Evolutionary conservation across 208 protist species (phyloP), one percentile per base, ranked within the genome.

Genomic region (Leptomonas seymouri): DNA sequence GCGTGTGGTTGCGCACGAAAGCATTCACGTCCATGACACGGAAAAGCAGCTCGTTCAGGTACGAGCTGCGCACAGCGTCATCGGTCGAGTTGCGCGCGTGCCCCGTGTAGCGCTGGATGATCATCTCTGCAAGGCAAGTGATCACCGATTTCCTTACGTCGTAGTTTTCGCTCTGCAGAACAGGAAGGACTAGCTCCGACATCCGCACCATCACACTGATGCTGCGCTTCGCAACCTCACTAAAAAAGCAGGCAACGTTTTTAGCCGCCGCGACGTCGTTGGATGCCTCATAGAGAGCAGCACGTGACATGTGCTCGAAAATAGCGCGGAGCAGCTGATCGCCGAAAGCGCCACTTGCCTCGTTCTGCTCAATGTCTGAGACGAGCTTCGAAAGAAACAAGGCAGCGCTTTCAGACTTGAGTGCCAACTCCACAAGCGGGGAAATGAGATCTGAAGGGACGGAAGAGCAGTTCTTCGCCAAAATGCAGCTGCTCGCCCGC

Each of bases 1-100:
- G 58, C 14, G 78, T 81, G 69, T 97, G 89, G 67, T 93, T 94
- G 39, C 91, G 87, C 58, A 90, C 86, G 83, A 94, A 97, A 30
- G 89, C 80, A 67, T 97, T 97, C 20, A 90, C 71, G 62, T 97
- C 91, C 86, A 93, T 89, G 34, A 93, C 59, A 21, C 89, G 91
- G 66, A 90, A 94, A 23, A 97, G 76, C 18, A 97, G 81, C 59
- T 94, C 91, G 60, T 82, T 86, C 15, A 97, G 71, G 61, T 94
- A 95, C 34, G 73, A 67, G 60, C 86, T 83, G 34, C 87, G 74
- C 21, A 76, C 60, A 41, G 67, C 74, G 36, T 90, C 87, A 41
- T 89, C 78, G 28, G 31, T 31, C 1, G 74, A 48, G 59, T 63
- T 82, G 50, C 77, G 68, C 3, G 71, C 67, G 46, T 74, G 80